These are phyloP conservation scores for Solanum chacoense DNA, from an alignment of 305 asterid species.

Conservation along the genomic window DNA sequence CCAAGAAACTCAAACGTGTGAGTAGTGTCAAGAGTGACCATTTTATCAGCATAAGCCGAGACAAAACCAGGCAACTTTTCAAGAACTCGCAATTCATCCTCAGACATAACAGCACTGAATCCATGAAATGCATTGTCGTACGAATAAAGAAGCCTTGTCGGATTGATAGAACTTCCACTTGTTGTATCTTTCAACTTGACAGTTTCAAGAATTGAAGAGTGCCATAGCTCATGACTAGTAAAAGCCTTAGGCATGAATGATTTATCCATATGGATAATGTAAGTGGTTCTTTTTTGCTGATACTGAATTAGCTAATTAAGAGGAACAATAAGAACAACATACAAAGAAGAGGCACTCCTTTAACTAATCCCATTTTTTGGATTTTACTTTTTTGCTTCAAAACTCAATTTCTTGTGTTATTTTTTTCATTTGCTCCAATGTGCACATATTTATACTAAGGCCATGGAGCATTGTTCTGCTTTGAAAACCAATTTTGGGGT, in stretches of 20 bases:
- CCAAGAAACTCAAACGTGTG: too few species aligned
- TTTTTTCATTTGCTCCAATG: neutral
- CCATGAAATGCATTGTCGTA: neutral
- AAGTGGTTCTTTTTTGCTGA: slow-evolving; percentile 17
- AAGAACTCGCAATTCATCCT: neutral
- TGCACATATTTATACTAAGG: neutral
- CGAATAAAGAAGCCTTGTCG: neutral
- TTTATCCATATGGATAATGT: neutral
- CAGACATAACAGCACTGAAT: neutral
- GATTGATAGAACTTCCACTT: neutral
- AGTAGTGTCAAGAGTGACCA: neutral
- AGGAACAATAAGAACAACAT: neutral
- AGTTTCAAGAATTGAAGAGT: neutral
- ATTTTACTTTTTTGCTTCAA: neutral
- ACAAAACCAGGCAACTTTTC: neutral
- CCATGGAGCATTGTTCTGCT: neutral
- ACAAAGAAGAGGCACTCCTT: neutral
- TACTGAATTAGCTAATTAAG: neutral
- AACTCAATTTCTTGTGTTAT: neutral
- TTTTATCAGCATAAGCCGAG: neutral
- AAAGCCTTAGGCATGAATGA: neutral
- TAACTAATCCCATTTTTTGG: slow-evolving; percentile 4
- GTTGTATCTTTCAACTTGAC: neutral
- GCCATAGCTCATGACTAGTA: neutral
- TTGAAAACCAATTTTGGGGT: neutral